Conservation (phyloP, 768 basidiomycete species). For the Saitozyma sp. region DNA sequence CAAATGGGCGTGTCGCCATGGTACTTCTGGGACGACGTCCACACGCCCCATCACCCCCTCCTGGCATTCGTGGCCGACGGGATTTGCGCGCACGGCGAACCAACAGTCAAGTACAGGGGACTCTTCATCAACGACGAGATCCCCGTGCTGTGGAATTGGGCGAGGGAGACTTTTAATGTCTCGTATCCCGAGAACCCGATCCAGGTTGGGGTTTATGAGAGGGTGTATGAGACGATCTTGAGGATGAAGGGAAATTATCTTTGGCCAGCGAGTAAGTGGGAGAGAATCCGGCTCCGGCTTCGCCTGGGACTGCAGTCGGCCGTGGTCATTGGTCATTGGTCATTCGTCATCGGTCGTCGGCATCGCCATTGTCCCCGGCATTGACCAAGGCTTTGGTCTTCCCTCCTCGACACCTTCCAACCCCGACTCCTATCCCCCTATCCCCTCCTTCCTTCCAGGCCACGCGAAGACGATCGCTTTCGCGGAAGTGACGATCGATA, state of each 20-base stretch:
- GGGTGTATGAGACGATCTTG: conserved; percentile 63
- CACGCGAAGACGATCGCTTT: no score
- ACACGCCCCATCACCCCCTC: conserved; percentile 58
- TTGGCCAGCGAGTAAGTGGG: conserved; percentile 60
- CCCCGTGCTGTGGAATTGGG: conserved; percentile 71
- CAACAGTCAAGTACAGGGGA: conserved; percentile 70
- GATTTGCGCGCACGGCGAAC: conserved; percentile 60
- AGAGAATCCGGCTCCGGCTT: background rate
- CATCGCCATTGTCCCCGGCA: no score
- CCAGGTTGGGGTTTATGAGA: conserved; percentile 54
- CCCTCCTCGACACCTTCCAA: background rate
- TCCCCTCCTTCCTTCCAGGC: background rate
- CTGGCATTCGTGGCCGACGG: conserved; percentile 54
- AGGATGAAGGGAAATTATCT: conserved; percentile 69
- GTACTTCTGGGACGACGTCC: conserved; percentile 77
- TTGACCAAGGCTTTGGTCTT: no score
- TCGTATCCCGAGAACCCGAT: conserved; percentile 65
- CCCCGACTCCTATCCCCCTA: background rate
- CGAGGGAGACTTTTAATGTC: conserved; percentile 66
- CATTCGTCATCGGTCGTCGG: no score
- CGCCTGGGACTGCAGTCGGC: no score
- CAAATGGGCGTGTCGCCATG: conserved; percentile 62
- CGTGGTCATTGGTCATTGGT: no score
- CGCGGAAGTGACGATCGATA: no score
- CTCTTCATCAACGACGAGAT: conserved; percentile 75